A percentile compares a stretch with the other conserved stretches of the same genome.
phyloP scores from a whole-genome alignment of 345 rosid genomes.

The Eucalyptus dawsonii region DNA sequence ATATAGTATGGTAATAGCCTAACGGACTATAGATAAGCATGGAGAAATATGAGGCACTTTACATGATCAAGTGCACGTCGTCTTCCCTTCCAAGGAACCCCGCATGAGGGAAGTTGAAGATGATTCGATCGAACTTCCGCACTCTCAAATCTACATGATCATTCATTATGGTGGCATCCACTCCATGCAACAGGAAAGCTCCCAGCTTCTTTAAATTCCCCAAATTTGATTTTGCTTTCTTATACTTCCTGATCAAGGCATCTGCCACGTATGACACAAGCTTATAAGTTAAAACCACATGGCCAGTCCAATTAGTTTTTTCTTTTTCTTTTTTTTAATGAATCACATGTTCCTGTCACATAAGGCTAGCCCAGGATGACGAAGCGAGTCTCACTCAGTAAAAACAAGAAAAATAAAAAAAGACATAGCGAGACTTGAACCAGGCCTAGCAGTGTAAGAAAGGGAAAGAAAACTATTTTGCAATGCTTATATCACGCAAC shows the following conservation, averaged over 20 bases:
- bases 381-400: neutral
- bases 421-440: neutral
- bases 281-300: neutral
- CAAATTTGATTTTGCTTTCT: slow-evolving; percentile 28
- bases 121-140: slow-evolving; percentile 1
- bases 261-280: slow-evolving; percentile 12
- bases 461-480: neutral
- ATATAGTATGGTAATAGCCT: neutral
- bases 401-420: neutral
- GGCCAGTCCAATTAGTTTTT: neutral
- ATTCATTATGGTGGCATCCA: slow-evolving; percentile 41
- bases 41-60: neutral
- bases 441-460: neutral
- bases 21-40: neutral
- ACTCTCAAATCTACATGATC: slow-evolving; percentile 6
- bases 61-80: slow-evolving; percentile 7
- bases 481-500: neutral
- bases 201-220: slow-evolving; percentile 15
- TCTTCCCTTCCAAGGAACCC: slow-evolving; percentile 44
- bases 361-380: neutral
- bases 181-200: slow-evolving; percentile 27
- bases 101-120: slow-evolving; percentile 57
- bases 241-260: slow-evolving; percentile 19
- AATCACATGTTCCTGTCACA: neutral
- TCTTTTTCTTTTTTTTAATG: neutral